Conservation (phyloP, 2,329 filamentous ascomycete species). For the Colletotrichum noveboracense region DNA sequence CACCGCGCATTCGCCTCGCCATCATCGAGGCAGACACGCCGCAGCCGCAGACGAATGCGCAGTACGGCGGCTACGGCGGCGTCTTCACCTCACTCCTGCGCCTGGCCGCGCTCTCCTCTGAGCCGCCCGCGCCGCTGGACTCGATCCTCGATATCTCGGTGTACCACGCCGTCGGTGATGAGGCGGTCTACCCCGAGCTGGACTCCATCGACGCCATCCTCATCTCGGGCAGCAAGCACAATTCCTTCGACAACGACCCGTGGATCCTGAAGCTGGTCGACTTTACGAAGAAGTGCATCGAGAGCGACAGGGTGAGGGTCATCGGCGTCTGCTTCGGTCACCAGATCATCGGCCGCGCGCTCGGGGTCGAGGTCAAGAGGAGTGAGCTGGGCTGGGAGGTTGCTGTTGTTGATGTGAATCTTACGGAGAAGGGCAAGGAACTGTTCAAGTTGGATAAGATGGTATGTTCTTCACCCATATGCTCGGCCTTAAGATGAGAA, state of each 20-base stretch:
- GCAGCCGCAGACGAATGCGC: constrained; percentile 63
- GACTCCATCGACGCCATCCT: constrained; percentile 82
- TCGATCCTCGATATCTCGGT: constrained; percentile 62
- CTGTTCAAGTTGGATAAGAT: constrained; percentile 71
- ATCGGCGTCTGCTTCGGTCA: constrained; percentile 88
- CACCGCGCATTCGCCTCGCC: constrained; percentile 73
- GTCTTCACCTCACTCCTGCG: constrained; percentile 69
- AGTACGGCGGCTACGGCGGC: constrained; percentile 75
- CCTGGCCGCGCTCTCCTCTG: constrained; percentile 54
- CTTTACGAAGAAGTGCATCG: constrained; percentile 65
- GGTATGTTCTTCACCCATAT: constrained; percentile 36
- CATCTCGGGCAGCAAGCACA: constrained; percentile 77
- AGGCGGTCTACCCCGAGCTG: constrained; percentile 72
- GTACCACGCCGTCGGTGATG: constrained; percentile 73
- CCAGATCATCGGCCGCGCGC: constrained; percentile 79
- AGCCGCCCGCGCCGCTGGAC: constrained; percentile 42
- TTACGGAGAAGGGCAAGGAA: constrained; percentile 73
- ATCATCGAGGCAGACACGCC: constrained; percentile 89
- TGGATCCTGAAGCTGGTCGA: constrained; percentile 81
- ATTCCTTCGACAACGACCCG: constrained; percentile 73
- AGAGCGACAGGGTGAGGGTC: constrained; percentile 68
- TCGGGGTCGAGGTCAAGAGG: constrained; percentile 70
- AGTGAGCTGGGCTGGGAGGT: constrained; percentile 80
- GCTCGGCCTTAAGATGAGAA: background rate
- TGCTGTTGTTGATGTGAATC: constrained; percentile 71